phyloP scores from a whole-genome alignment of 192 early-diverging fungal genomes.

The Coemansia nantahalensis region DNA sequence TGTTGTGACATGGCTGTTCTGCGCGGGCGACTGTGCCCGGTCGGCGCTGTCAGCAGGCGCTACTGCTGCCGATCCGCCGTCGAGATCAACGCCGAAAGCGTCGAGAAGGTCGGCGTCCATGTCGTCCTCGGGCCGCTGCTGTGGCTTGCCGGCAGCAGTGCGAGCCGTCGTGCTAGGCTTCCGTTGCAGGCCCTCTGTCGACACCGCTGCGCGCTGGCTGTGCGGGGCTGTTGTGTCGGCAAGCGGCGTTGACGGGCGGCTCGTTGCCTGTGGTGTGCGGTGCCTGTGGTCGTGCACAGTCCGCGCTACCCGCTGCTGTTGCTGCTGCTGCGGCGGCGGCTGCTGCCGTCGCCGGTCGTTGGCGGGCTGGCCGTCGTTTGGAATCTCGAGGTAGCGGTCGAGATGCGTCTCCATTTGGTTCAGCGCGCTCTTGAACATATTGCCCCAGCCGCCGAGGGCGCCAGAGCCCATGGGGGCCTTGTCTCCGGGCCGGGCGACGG shows the following conservation, averaged over 20 bases:
- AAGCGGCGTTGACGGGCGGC: too few relatives aligned
- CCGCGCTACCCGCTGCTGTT: too few relatives aligned
- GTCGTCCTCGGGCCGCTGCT: conserved; percentile 15
- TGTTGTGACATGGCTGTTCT: too few relatives aligned
- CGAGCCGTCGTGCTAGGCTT: not conserved
- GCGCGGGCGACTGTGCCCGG: not conserved
- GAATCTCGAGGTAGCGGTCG: conserved; percentile 70
- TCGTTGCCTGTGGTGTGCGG: too few relatives aligned
- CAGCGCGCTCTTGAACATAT: conserved; percentile 70
- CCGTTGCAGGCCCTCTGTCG: not conserved
- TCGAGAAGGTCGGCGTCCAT: conserved; percentile 45
- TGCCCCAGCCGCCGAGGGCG: conserved; percentile 55
- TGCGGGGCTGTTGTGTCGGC: not conserved
- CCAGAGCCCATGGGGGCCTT: too few relatives aligned
- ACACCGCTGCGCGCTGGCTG: conserved; percentile 5
- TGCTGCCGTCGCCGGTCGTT: conserved; percentile 7
- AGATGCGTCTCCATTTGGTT: conserved; percentile 72
- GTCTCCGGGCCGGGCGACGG: not conserved
- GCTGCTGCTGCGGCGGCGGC: not conserved
- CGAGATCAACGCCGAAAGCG: conserved; percentile 54
- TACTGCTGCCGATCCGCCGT: conserved; percentile 9
- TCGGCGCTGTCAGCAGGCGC: conserved; percentile 6
- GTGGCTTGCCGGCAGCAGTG: not conserved
- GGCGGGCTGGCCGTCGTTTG: conserved; percentile 25
- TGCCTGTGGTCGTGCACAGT: too few relatives aligned